phyloP scores from a whole-genome alignment of 2,329 filamentous ascomycete genomes.

The Neurospora crassa region DNA sequence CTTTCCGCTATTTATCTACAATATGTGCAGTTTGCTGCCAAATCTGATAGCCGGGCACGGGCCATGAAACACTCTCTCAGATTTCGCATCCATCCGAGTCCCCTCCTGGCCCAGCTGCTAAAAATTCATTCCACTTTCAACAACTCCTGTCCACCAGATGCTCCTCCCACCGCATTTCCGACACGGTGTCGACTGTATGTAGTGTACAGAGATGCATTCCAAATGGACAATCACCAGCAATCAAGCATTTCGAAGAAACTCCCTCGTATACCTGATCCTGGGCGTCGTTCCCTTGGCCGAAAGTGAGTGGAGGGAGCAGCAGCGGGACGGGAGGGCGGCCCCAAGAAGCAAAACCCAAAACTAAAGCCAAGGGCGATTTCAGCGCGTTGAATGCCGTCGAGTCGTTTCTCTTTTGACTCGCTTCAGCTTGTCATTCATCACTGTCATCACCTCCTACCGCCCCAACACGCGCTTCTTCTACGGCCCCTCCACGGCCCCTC shows the following conservation, averaged over 20 bases:
- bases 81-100: neutral
- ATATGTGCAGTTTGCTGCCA: neutral
- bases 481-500: neutral
- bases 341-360: neutral
- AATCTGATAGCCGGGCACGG: neutral
- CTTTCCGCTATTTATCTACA: neutral
- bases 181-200: neutral
- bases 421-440: neutral
- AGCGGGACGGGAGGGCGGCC: neutral
- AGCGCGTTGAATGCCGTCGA: neutral
- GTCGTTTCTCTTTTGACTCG: neutral
- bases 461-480: conserved; percentile 1
- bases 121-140: neutral
- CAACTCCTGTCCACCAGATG: neutral
- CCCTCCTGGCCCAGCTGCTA: neutral
- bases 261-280: neutral
- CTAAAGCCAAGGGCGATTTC: neutral
- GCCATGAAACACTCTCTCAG: neutral
- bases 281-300: neutral
- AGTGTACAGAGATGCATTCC: neutral
- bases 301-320: neutral
- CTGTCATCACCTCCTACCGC: neutral
- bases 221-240: neutral
- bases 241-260: neutral
- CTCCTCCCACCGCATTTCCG: neutral